Evolutionary conservation across 768 basidiomycete genomes (phyloP).

Genomic region (Zangia roseola): DNA sequence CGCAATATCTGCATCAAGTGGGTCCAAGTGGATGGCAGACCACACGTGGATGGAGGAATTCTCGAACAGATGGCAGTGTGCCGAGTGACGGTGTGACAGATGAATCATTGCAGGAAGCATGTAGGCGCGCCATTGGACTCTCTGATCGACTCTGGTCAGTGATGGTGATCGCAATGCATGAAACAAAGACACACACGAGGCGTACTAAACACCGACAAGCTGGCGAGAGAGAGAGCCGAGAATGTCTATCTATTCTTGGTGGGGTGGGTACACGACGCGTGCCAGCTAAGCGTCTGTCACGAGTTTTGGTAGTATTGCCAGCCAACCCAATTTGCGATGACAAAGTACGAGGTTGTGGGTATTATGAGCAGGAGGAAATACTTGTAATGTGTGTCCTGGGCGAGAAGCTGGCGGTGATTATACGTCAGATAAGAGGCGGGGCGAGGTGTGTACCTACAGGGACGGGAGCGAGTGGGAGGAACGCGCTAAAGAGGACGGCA

Average conservation of each 20-base stretch:
- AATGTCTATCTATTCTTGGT: slow-evolving; percentile 1
- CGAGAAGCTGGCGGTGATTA: slow-evolving; percentile 50
- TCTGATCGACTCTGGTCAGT: slow-evolving; percentile 11
- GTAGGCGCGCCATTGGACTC: slow-evolving; percentile 15
- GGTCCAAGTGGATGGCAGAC: neutral
- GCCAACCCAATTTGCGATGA: slow-evolving; percentile 98
- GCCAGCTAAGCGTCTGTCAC: slow-evolving; percentile 35
- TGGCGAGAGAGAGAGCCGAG: slow-evolving; percentile 4
- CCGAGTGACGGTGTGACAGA: slow-evolving; percentile 8
- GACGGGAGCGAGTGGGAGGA: slow-evolving; percentile 53
- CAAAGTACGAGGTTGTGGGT: slow-evolving; percentile 82
- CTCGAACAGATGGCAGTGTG: neutral
- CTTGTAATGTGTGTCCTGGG: slow-evolving; percentile 84
- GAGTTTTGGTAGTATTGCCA: slow-evolving; percentile 98
- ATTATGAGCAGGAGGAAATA: slow-evolving; percentile 79
- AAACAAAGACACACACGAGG: slow-evolving; percentile 23
- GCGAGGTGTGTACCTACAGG: slow-evolving; percentile 39
- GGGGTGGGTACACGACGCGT: slow-evolving; percentile 6
- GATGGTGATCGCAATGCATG: slow-evolving; percentile 20
- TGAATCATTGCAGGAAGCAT: slow-evolving; percentile 23
- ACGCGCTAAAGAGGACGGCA: slow-evolving; percentile 63
- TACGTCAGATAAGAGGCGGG: slow-evolving; percentile 20
- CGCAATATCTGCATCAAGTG: slow-evolving; percentile 1
- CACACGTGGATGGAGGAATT: slow-evolving; percentile 8
- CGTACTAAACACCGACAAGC: slow-evolving; percentile 13